These are phyloP conservation scores for Casuarina cunninghamiana DNA, from an alignment of 306 rosid genomes.

Conservation along the genomic window DNA sequence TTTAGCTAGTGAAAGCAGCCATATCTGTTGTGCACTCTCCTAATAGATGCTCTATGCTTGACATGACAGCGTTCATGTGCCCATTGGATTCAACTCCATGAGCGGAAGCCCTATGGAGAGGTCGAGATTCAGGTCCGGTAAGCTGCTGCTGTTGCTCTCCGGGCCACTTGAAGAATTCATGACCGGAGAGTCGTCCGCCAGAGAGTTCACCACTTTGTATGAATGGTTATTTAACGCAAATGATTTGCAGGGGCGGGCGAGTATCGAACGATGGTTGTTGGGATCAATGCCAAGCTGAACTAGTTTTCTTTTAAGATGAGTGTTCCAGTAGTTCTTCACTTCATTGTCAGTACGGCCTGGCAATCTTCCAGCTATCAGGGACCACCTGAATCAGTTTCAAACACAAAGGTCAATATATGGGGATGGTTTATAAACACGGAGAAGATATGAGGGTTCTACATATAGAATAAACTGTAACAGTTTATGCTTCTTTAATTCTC, in stretches of 20 bases:
- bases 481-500: not conserved
- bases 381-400: constrained; percentile 37
- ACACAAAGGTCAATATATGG: not conserved
- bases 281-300: constrained; percentile 19
- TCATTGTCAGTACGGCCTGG: constrained; percentile 58
- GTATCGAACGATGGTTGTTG: constrained; percentile 12
- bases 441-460: not conserved
- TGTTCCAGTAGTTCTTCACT: constrained; percentile 49
- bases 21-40: not conserved
- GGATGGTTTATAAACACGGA: not conserved
- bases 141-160: not conserved
- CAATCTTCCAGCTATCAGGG: constrained; percentile 52
- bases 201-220: not conserved
- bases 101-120: constrained; percentile 22
- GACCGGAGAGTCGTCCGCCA: not conserved
- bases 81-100: not conserved
- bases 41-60: not conserved
- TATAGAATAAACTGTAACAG: no score
- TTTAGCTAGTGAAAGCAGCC: no score
- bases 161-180: not conserved
- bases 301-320: constrained; percentile 36
- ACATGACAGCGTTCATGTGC: not conserved
- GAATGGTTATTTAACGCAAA: not conserved
- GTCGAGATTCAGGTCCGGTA: constrained; percentile 43
- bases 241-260: not conserved